Evolutionary conservation across 208 protist genomes (phyloP), one percentile per base, ranked within the genome.

Genomic region (Leishmania aethiopica): DNA sequence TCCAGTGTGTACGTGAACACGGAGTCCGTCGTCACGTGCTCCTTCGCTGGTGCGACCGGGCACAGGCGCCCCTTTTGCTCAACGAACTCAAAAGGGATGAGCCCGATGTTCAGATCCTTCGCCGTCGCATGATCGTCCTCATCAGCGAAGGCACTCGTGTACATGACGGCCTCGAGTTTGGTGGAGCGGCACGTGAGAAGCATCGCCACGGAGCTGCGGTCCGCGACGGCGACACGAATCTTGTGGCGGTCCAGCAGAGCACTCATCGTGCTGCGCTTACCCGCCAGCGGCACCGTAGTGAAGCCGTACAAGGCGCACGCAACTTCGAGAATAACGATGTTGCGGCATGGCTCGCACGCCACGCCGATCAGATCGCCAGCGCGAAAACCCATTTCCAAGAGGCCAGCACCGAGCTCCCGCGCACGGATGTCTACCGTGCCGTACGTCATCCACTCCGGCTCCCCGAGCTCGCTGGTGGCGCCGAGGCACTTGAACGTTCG

Each of bases 311-410:
- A 71, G 4, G 87, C 82, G 69, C 93, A 97, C 7, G 92, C 92
- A 49, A 98, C 59, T 17, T 98, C 94, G 11, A 96, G 82, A 59
- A 96, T 77, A 7, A 91, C 76, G 0, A 89, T 84, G 72, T 87
- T 89, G 37, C 79, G 77, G 73, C 87, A 91, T 22, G 94, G 89
- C 75, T 94, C 91, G 81, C 90, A 93, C 70, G 92, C 88, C 17
- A 98, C 92, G 5, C 93, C 95, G 57, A 98, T 90, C 32, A 92
- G 79, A 74, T 96, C 93, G n/a, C 95, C 95, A 2, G 84, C 84
- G 25, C 64, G 71, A 57, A 95, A 80, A 40, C 93, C 93, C 32
- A 95, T 80, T 45, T 88, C 76, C 22, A 87, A 62, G 55, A 98
- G 86, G 2, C 92, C 95, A 35, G 88, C 85, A n/a, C 88, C 93